Evolutionary conservation across 371 early-diverging fungal genomes (phyloP).

Genomic region (Mortierella sp.): DNA sequence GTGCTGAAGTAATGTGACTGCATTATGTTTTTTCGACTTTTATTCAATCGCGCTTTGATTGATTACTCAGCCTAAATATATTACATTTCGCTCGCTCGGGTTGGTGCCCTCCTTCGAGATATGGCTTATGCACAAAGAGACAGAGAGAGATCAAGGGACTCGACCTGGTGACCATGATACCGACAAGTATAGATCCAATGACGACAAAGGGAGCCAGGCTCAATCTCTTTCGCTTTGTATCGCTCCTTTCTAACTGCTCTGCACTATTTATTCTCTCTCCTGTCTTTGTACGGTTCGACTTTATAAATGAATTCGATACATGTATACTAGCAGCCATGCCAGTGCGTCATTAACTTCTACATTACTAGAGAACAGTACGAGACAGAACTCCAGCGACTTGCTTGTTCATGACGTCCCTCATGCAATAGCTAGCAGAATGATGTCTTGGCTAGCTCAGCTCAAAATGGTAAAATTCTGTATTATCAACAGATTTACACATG

Average conservation of each 20-base stretch:
- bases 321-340: too few relatives aligned
- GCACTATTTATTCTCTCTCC: not conserved
- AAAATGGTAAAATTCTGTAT: too few relatives aligned
- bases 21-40: slow-evolving; percentile 24
- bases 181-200: not conserved
- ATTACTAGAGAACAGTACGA: too few relatives aligned
- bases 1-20: slow-evolving; percentile 19
- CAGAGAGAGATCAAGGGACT: not conserved
- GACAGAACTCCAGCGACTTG: too few relatives aligned
- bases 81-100: not conserved
- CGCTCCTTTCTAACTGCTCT: not conserved
- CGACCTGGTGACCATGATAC: not conserved
- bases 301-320: not conserved
- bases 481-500: too few relatives aligned
- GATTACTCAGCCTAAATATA: not conserved
- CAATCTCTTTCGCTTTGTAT: not conserved
- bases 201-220: slow-evolving; percentile 1
- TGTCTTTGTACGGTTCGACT: not conserved
- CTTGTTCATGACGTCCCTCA: too few relatives aligned
- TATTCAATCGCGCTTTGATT: slow-evolving; percentile 12
- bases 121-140: too few relatives aligned
- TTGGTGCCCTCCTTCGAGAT: not conserved
- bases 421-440: too few relatives aligned
- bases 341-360: too few relatives aligned
- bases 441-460: too few relatives aligned